Evolutionary conservation across 2,329 filamentous ascomycete genomes (phyloP), one percentile per base, ranked within the genome.

Genomic region (Lachnellula occidentalis): DNA sequence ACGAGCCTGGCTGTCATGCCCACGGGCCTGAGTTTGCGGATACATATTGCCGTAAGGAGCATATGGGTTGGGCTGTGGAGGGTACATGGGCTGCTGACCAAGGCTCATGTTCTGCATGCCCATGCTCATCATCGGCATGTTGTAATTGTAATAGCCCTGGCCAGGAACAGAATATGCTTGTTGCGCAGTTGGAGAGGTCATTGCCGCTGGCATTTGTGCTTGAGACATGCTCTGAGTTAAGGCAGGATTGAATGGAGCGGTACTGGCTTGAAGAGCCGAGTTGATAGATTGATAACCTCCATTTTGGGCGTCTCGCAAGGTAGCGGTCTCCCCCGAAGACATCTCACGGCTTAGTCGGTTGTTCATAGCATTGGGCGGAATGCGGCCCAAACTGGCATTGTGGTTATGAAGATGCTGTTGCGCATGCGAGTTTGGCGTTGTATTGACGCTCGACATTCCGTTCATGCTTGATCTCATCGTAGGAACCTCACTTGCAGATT

Each of bases 401-500:
- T 92, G 89, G 63, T 92, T 80, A 59, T 84, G 81, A 48, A 81
- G 74, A 63, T 78, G 76, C 59, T 80, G 77, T 65, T 85, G 79
- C 50, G 78, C 76, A 58, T 83, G 78, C 5, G 76, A 83, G 67
- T 88, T 88, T 50, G 67, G 61, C 24, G 66, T 66, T n/a, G 49
- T 63, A 34, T 60, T 65, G 31, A 61, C 54, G 41, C 53, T 59
- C 31, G 59, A 46, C 22, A 61, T 53, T 17, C 66, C 65, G 51
- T 68, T 69, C 34, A 74, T 72, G 11, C 74, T 53, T 24, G 61
- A 61, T 79, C 94, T 95, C 66, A 91, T 77, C 7, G 91, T 95
- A 4, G 91, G 88, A 19, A 96, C 79, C 66, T 97, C 92, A 70
- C 88, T 94, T 51, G 90, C 85, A 9, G 94, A 96, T 74, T 89